Conservation (phyloP, 1,139 yeast genomes). For the Arxiozyma heterogenica region DNA sequence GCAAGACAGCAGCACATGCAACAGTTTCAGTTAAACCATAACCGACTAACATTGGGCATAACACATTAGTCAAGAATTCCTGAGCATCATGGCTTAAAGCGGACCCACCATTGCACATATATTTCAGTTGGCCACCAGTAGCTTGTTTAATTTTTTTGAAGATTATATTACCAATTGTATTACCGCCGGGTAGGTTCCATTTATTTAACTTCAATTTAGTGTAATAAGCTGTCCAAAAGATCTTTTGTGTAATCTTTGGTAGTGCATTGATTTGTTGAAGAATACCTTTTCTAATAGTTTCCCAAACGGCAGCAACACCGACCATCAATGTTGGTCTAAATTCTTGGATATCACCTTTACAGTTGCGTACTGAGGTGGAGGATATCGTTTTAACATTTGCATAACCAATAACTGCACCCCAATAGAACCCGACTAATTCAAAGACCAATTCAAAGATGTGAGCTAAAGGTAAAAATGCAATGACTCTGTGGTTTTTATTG, state of each 20-base stretch:
- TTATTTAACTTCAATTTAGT: slow-evolving; percentile 55
- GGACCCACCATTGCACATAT: slow-evolving; percentile 86
- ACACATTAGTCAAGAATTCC: slow-evolving; percentile 60
- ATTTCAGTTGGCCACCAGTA: slow-evolving; percentile 81
- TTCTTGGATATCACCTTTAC: slow-evolving; percentile 79
- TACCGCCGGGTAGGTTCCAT: slow-evolving; percentile 66
- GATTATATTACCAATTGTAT: slow-evolving; percentile 53
- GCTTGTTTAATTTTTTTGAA: slow-evolving; percentile 89
- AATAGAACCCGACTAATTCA: slow-evolving; percentile 68
- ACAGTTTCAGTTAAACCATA: slow-evolving; percentile 96
- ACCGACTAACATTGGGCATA: slow-evolving; percentile 88
- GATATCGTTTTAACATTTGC: slow-evolving; percentile 89
- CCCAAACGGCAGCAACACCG: slow-evolving; percentile 99
- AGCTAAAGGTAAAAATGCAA: slow-evolving; percentile 90
- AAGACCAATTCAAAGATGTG: slow-evolving; percentile 82
- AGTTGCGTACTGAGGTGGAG: slow-evolving; percentile 71
- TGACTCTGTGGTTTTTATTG: slow-evolving; percentile 50
- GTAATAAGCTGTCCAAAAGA: slow-evolving; percentile 84
- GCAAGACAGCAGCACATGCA: slow-evolving; percentile 73
- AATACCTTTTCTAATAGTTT: slow-evolving; percentile 87
- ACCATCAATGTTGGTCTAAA: slow-evolving; percentile 92
- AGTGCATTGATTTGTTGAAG: slow-evolving; percentile 60
- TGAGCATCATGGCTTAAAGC: slow-evolving; percentile 54
- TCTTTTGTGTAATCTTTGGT: slow-evolving; percentile 60
- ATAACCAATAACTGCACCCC: slow-evolving; percentile 90